Conservation (phyloP, 139 green algal species). For the Tetradesmus obliquus region DNA sequence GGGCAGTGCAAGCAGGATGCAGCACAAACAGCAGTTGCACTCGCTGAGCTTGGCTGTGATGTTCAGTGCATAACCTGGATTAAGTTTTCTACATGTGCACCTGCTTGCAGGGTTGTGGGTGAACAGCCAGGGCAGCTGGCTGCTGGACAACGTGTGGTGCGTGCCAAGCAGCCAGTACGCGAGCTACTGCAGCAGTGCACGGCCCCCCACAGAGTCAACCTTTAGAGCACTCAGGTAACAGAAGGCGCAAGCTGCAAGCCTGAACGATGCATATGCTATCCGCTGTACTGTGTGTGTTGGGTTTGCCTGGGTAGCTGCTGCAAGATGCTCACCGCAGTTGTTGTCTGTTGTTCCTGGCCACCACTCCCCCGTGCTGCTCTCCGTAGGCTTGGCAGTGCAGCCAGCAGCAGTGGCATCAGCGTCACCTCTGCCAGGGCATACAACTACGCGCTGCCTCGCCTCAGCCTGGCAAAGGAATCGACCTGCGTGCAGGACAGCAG, state of each 20-base stretch:
- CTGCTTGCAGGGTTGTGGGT: constrained; percentile 44
- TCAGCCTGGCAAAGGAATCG: constrained; percentile 29
- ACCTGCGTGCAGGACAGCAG: constrained; percentile 22
- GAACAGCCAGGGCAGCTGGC: constrained; percentile 49
- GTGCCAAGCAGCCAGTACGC: constrained; percentile 29
- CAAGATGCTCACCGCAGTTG: too few relatives aligned
- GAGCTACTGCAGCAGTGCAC: constrained; percentile 17
- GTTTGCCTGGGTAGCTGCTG: not conserved
- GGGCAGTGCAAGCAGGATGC: not conserved
- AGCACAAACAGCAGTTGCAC: not conserved
- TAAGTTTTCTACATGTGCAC: not conserved
- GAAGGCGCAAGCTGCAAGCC: not conserved
- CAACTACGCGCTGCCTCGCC: constrained; percentile 55
- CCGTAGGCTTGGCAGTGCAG: not conserved
- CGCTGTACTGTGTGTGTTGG: not conserved
- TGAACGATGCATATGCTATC: not conserved
- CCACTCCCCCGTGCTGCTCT: not conserved
- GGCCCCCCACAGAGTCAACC: not conserved
- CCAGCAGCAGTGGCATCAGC: not conserved
- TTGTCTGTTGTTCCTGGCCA: not conserved
- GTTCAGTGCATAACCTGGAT: too few relatives aligned
- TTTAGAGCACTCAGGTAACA: constrained; percentile 14
- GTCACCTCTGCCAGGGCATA: constrained; percentile 40
- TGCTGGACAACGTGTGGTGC: constrained; percentile 44
- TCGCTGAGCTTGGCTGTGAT: not conserved